Percentiles rank a stretch among this genome's conserved stretches.
Evolutionary conservation across 2,329 filamentous ascomycete species (phyloP).

Genomic region (Aaosphaeria arxii): DNA sequence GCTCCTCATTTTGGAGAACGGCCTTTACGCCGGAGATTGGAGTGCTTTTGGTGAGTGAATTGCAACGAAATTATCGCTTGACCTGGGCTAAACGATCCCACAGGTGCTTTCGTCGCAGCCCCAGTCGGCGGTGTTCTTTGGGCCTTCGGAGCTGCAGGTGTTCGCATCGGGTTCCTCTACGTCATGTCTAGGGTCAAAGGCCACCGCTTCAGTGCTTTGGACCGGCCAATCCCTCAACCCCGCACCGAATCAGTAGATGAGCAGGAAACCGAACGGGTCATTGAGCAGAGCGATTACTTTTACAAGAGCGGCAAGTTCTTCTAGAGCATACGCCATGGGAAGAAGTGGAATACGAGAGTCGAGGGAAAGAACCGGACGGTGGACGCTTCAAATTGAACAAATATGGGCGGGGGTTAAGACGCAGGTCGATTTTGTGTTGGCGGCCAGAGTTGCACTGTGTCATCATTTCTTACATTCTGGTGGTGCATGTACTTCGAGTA

Average conservation of each 20-base stretch:
- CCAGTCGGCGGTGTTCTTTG: slow-evolving; percentile 73
- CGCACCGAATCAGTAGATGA: slow-evolving; percentile 16
- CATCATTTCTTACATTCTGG: no score
- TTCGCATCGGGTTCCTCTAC: slow-evolving; percentile 61
- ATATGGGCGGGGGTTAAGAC: no score
- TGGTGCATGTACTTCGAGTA: no score
- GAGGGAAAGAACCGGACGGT: not conserved
- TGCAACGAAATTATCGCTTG: not conserved
- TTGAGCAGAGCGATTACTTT: slow-evolving; percentile 19
- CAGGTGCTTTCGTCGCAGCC: slow-evolving; percentile 71
- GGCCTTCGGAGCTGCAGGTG: slow-evolving; percentile 60
- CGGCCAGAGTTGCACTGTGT: no score
- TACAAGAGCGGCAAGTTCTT: slow-evolving; percentile 32
- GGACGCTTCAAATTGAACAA: not conserved
- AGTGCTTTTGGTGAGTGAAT: slow-evolving; percentile 62
- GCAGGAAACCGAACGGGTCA: slow-evolving; percentile 21
- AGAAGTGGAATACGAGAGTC: not conserved
- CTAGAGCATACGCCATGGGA: slow-evolving; percentile 4
- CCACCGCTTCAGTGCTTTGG: slow-evolving; percentile 64
- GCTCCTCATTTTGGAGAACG: slow-evolving; percentile 69
- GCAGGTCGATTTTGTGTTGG: no score
- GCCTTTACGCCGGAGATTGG: slow-evolving; percentile 76
- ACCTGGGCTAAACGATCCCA: slow-evolving; percentile 8
- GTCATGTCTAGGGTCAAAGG: slow-evolving; percentile 57
- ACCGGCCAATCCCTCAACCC: slow-evolving; percentile 39